Evolutionary conservation across 2,329 filamentous ascomycete species (phyloP), one percentile per base, ranked within the genome.

Genomic region (Aspergillus neoniger): DNA sequence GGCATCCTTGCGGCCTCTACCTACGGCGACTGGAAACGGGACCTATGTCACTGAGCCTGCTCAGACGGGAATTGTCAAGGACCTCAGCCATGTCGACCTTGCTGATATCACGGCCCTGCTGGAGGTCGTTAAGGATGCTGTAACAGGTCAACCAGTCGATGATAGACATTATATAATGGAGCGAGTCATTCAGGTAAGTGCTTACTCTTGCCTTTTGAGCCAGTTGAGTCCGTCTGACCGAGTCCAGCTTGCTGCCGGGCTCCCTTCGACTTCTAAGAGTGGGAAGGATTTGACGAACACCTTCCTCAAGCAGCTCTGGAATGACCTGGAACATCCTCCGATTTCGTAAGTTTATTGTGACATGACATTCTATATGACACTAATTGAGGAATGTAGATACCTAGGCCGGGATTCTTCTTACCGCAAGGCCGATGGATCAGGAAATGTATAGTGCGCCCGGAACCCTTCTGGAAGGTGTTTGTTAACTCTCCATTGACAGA

Each of bases 161-260:
- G 88, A 90, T 68, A 87, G 84, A 70, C 81, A 81, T 1, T 86
- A 86, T 67, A 75, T 85, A 12, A 87, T 87, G 84, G 85, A 88
- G 68, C 77, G 79, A 23, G 70, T 87, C 60, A 82, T 88, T 53
- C 75, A 81, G 61, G 76, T 80, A 53, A 58, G 68, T 53, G 55
- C 2, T 6, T 49, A 10, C 17, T 14, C 9, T 59, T 55, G 50
- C 47, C 2, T 3, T 23, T n/a, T 32, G 12, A 10, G 23, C 19
- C 44, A 28, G 28, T 14, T 19, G 51, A 49, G 23, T 25, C 19
- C 8, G 21, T 47, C 59, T 65, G 28, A 25, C 14, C 4, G 15
- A 52, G 23, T n/a, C 52, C 58, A 77, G 75, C 67, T 78, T 54
- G 72, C 74, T 21, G 69, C 76, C 49, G 74, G 71, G 5, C 67